Evolutionary conservation across 1,284 basidiomycete species (phyloP), one percentile per base, ranked within the genome.

Genomic region (Naganishia sp.): DNA sequence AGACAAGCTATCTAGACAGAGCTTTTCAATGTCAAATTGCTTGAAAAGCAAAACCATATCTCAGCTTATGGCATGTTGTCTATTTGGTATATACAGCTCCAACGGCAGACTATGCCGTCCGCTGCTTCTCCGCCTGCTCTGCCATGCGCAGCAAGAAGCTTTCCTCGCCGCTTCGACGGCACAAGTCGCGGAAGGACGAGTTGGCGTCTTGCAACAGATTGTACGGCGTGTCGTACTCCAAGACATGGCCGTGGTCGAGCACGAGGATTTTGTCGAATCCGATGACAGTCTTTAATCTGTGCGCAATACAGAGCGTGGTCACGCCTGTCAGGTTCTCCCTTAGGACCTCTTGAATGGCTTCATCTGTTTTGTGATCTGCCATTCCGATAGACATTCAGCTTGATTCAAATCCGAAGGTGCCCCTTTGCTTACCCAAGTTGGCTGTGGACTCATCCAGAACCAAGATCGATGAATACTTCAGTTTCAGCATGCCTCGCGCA

Each of bases 381-480:
- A 39, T 39, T 39, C 35, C 35, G 7, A 6, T 9, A 13, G 35
- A 39, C 13, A 10, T 39, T 39, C 7, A 39, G 35, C 35, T 39
- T 9, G 10, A 13, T 10, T 13, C 35, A 13, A 5, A 18, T 39
- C 15, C 1, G 18, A 32, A 39, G n/a, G 17, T 15, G 0, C 11
- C 17, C 32, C 23, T 47, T 11, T 25, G 52, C 65, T 32, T 69
- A 69, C 70, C 70, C 18, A 81, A 72, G 43, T 81, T 80, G 32
- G 82, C 82, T 3, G 84, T 84, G 53, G 77, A 79, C 71, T 85
- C 84, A 71, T 85, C 84, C 70, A 85, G 77, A 66, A 85, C 80
- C 43, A 85, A 75, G 71, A 85, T 82, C 28, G 77, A 79, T 18
- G 81, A 82, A 28, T 77, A 71, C 32, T 74, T 74, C 35, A 80